Base-by-base conservation (phyloP, 805 yeast genomes). In the Alloascoidea africana region DNA sequence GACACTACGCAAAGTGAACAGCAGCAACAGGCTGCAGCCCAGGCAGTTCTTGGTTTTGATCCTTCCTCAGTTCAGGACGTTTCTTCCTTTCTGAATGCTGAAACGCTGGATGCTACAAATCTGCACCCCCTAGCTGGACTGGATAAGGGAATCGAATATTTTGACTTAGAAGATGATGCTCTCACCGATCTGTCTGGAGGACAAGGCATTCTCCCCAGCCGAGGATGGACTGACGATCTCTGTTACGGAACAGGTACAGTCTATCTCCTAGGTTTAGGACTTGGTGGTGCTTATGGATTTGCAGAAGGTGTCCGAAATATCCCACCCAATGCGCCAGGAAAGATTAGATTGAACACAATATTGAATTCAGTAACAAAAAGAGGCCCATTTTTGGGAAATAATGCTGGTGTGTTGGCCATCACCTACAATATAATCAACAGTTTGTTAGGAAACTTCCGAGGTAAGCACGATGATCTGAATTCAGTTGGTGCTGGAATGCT, bases 161-260 rank as follows among this genome's bases (percentile, higher is more conserved):
- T 91, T 47, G 95, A 89, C 48, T 66, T 91, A 44, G 96, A 89
- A 50, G 87, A 78, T 43, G 73, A 68, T 48, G 67, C 74, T 44
- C 62, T 86, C 43, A 70, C 75, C 35, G 59, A 70, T n/a, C 58
- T 83, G 50, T 93, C 85, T 51, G 96, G 95, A 32, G 73, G 94
- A 1, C 85, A 83, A 53, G 94, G 96, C 41, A 56, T 89, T 41
- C 70, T 91, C 44, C 96, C 98, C 17, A 81, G 94, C n/a, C 77
- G 96, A 63, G 94, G 94, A 49, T 91, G 96, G 94, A 72, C 86
- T 13, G 98, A 91, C 58, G 97, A 91, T 62, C 68, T 91, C 46
- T 86, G 96, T 70, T 91, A 91, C 59, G 98, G 98, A 48, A 81
- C 97, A 6, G 98, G 98, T 59, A 76, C 95, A 4, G 85, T 86